Percentiles rank a stretch among this genome's conserved stretches.
These are phyloP conservation scores for Stereum hirsutum DNA, from an alignment of 1,284 basidiomycete genomes.

Conservation along the genomic window DNA sequence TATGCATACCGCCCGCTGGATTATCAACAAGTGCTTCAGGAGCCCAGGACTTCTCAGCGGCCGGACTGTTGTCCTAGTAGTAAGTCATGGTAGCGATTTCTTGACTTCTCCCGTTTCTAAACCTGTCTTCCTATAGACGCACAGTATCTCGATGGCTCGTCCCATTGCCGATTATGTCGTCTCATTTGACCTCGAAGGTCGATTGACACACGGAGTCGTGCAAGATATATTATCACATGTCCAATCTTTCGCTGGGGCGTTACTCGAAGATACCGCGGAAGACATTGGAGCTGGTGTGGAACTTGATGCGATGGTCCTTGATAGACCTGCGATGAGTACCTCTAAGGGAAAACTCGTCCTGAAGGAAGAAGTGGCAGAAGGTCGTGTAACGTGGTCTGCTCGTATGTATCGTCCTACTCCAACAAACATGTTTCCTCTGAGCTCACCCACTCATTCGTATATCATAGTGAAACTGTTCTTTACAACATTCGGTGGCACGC, in stretches of 20 bases:
- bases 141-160: conserved; percentile 53
- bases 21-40: conserved; percentile 66
- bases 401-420: conserved; percentile 22
- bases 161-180: conserved; percentile 60
- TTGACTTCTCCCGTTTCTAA: background rate
- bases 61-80: conserved; percentile 67
- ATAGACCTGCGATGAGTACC: conserved; percentile 10
- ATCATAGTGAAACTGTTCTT: conserved; percentile 21
- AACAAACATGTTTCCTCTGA: conserved; percentile 3
- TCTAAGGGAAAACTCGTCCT: conserved; percentile 42
- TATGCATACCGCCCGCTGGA: conserved; percentile 65
- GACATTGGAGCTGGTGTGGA: conserved; percentile 23
- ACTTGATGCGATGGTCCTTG: conserved; percentile 25
- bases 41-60: conserved; percentile 62
- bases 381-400: conserved; percentile 41
- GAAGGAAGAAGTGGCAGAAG: conserved; percentile 50
- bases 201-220: conserved; percentile 34
- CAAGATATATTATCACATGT: conserved; percentile 32
- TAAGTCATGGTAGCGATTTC: conserved; percentile 30
- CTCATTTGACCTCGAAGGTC: conserved; percentile 43
- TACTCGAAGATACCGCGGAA: conserved; percentile 27
- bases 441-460: background rate
- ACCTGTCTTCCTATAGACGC: conserved; percentile 37
- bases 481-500: conserved; percentile 21
- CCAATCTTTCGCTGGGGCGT: conserved; percentile 27